Evolutionary conservation across 2,329 filamentous ascomycete genomes (phyloP).

Genomic region (Myriosclerotinia duriaeana): DNA sequence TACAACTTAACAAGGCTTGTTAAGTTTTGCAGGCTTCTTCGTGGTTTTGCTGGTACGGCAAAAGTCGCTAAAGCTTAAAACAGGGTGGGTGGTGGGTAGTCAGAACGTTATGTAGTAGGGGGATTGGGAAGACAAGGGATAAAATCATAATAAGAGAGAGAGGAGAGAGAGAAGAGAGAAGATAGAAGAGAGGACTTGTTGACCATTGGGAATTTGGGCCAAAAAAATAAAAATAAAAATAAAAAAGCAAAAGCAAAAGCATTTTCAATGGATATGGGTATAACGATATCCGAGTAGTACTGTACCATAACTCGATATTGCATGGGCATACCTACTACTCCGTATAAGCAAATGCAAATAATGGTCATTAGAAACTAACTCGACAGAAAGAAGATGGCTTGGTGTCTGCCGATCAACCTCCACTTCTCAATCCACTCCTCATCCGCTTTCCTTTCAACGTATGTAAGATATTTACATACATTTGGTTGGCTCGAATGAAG

Average conservation of each 20-base stretch:
- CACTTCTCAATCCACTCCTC: conserved; percentile 9
- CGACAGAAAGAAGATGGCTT: neutral
- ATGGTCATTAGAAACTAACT: too few species aligned
- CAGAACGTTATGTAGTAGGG: conserved; percentile 10
- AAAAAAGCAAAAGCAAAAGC: neutral
- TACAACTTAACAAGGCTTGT: neutral
- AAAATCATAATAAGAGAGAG: too few species aligned
- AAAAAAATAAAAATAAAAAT: too few species aligned
- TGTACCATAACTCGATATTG: neutral
- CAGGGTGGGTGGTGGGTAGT: conserved; percentile 19
- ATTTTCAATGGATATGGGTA: neutral
- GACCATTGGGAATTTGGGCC: neutral
- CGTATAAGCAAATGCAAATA: neutral
- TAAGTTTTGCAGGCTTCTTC: conserved; percentile 3
- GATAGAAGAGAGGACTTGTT: neutral
- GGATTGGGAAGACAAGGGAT: neutral
- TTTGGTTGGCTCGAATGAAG: conserved; percentile 6
- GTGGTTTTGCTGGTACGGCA: neutral
- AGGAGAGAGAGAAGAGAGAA: neutral
- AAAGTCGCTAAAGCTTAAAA: conserved; percentile 13
- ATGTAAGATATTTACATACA: conserved; percentile 1
- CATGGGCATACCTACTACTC: too few species aligned
- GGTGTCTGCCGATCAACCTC: conserved; percentile 15
- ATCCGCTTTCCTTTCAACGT: neutral
- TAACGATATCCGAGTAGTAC: too few species aligned